phyloP scores from a whole-genome alignment of 2,329 filamentous ascomycete genomes.

The Aphanocladium album region DNA sequence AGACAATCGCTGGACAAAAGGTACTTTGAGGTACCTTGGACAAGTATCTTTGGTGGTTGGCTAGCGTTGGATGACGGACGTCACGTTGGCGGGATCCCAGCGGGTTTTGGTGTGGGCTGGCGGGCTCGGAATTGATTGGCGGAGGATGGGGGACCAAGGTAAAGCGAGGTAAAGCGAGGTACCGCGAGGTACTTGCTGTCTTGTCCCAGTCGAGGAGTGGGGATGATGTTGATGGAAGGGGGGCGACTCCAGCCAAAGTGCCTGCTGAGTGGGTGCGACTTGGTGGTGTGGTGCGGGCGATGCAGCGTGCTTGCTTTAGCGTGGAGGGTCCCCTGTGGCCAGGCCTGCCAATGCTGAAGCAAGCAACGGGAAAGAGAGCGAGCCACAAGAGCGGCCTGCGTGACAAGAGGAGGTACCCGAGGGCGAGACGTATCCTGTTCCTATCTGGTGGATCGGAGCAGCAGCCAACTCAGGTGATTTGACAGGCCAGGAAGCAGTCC shows the following conservation, averaged over 20 bases:
- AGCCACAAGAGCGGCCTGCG: no score
- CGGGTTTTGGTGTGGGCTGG: background rate
- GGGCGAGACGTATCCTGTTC: no score
- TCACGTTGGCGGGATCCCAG: background rate
- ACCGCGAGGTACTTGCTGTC: background rate
- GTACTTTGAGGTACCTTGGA: background rate
- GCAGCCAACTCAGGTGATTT: background rate
- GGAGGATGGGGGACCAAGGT: background rate
- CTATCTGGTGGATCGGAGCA: no score
- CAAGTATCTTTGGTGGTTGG: background rate
- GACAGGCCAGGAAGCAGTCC: background rate
- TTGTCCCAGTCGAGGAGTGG: background rate
- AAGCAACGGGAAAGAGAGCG: no score
- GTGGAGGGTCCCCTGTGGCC: background rate
- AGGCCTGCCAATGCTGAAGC: no score
- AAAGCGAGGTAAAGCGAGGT: background rate
- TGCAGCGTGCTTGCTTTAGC: background rate
- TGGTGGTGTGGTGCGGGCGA: background rate
- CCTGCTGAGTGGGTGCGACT: background rate
- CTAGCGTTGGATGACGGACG: background rate
- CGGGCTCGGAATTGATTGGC: background rate
- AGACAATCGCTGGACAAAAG: background rate
- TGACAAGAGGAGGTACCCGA: no score
- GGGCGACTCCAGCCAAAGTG: background rate
- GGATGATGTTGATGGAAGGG: background rate